These are phyloP conservation scores for Fagus crenata DNA, from an alignment of 306 rosid genomes.

Conservation along the genomic window DNA sequence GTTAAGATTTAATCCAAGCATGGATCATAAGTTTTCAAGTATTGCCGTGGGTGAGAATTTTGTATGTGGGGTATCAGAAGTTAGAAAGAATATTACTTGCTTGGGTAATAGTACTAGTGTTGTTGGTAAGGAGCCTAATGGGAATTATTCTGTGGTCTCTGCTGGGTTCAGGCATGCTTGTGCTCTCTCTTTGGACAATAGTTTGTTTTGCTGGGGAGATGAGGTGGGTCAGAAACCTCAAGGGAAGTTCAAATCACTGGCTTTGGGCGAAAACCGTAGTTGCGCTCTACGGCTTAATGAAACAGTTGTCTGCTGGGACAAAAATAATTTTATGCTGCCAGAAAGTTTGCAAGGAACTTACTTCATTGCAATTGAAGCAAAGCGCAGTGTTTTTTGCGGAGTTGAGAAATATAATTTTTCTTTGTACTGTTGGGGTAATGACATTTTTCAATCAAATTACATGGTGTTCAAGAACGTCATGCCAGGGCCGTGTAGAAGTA, in stretches of 20 bases:
- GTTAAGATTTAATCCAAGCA: constrained; percentile 27
- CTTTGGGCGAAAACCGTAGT: constrained; percentile 69
- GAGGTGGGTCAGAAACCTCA: constrained; percentile 34
- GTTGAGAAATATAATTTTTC: constrained; percentile 37
- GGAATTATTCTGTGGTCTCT: constrained; percentile 37
- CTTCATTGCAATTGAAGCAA: constrained; percentile 63
- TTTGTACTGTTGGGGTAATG: constrained; percentile 73
- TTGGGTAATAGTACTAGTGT: constrained; percentile 25
- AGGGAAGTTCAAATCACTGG: constrained; percentile 56
- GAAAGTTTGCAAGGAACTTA: constrained; percentile 17
- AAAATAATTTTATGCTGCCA: constrained; percentile 56
- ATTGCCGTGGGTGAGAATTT: constrained; percentile 68
- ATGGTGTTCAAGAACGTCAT: constrained; percentile 53
- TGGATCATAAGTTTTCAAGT: constrained; percentile 24
- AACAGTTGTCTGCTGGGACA: constrained; percentile 71
- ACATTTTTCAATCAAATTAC: constrained; percentile 29
- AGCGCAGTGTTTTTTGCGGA: constrained; percentile 68
- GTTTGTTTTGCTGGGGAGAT: constrained; percentile 71
- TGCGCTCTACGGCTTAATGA: constrained; percentile 51
- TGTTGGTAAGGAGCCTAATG: constrained; percentile 12
- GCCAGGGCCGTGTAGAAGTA: constrained; percentile 67
- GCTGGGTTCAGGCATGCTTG: constrained; percentile 72
- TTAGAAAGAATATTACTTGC: constrained; percentile 45
- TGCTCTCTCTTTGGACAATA: constrained; percentile 37
- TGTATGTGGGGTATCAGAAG: constrained; percentile 51